A percentile compares a stretch with the other conserved stretches of the same genome.
Conservation (phyloP, 2,329 filamentous ascomycete genomes). For the Purpureocillium takamizusanense region DNA sequence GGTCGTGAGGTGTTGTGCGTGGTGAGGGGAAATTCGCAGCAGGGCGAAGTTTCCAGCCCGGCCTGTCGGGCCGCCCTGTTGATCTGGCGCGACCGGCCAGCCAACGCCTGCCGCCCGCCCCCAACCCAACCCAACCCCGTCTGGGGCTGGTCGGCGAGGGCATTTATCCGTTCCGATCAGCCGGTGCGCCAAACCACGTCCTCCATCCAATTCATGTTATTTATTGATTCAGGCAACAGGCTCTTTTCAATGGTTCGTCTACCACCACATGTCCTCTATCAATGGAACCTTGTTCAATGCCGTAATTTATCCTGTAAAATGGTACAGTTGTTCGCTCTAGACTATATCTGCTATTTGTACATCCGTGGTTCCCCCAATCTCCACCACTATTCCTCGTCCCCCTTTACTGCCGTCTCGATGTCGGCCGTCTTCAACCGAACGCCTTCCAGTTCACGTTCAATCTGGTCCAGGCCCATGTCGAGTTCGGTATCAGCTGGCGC, state of each 20-base stretch:
- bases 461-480: slow-evolving; percentile 4
- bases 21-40: slow-evolving; percentile 23
- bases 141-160: too few relatives aligned
- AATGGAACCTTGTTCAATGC: too few relatives aligned
- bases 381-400: slow-evolving; percentile 1
- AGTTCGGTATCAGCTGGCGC: not conserved
- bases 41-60: slow-evolving; percentile 14
- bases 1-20: slow-evolving; percentile 24
- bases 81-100: too few relatives aligned
- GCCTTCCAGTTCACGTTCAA: slow-evolving; percentile 10
- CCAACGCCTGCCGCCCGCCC: too few relatives aligned
- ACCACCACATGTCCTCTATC: too few relatives aligned
- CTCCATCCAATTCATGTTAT: too few relatives aligned
- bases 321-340: not conserved
- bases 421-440: slow-evolving; percentile 6
- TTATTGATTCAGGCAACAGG: too few relatives aligned
- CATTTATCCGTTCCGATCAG: slow-evolving; percentile 1
- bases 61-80: not conserved
- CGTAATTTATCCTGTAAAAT: too few relatives aligned
- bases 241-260: too few relatives aligned
- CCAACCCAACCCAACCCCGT: too few relatives aligned
- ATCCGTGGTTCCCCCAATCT: not conserved
- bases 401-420: slow-evolving; percentile 14
- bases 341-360: not conserved
- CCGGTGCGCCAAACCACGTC: too few relatives aligned